Percentiles rank a stretch among this genome's conserved stretches.
These are phyloP conservation scores for Fusarium mexicanum DNA, from an alignment of 2,329 filamentous ascomycete species.

Conservation along the genomic window DNA sequence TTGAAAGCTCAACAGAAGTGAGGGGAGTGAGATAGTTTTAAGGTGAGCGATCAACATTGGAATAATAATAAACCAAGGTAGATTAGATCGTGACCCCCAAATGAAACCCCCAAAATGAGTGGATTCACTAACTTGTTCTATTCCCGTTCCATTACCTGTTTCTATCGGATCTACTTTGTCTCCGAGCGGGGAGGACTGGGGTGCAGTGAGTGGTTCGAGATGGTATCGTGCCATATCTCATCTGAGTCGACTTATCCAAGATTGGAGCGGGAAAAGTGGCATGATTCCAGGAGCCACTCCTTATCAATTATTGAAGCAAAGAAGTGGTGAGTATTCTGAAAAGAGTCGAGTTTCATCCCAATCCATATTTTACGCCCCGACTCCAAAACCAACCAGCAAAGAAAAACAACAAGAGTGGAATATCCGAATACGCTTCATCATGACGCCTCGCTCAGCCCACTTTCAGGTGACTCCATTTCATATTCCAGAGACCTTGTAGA, in stretches of 20 bases:
- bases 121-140: constrained; percentile 12
- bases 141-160: constrained; percentile 11
- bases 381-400: constrained; percentile 13
- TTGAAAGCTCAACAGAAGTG: background rate
- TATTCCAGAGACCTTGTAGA: constrained; percentile 18
- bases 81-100: background rate
- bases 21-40: background rate
- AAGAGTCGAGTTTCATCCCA: constrained; percentile 32
- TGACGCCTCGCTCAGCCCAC: constrained; percentile 15
- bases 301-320: background rate
- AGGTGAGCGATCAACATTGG: background rate
- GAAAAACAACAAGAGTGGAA: background rate
- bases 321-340: constrained; percentile 25
- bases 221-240: constrained; percentile 25
- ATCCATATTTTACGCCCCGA: constrained; percentile 12
- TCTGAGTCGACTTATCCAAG: background rate
- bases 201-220: constrained; percentile 1
- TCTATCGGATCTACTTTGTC: constrained; percentile 17
- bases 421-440: background rate
- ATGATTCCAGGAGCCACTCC: background rate
- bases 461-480: background rate
- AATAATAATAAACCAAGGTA: background rate
- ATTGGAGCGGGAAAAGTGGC: constrained; percentile 10
- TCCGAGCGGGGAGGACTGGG: background rate
- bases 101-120: constrained; percentile 14